Evolutionary conservation across 2,329 filamentous ascomycete species (phyloP), one percentile per base, ranked within the genome.

Genomic region (Torrubiella hemipterigena): DNA sequence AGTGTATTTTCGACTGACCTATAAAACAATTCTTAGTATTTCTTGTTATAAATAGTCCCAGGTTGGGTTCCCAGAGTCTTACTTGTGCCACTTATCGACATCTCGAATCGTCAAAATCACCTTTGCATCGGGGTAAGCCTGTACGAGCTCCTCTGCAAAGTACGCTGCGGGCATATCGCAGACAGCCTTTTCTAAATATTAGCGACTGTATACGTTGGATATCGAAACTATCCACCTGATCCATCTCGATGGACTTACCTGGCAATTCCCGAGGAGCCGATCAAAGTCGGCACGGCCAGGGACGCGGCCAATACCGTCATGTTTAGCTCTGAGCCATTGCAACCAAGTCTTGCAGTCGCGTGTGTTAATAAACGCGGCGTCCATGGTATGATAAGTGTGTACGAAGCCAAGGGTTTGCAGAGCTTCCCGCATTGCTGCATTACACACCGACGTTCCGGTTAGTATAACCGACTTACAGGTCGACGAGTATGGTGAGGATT

Each of bases 61-160:
- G n/a, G n/a, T n/a, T n/a, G n/a, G n/a, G n/a, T n/a, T n/a, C n/a
- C n/a, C n/a, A n/a, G n/a, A n/a, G n/a, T n/a, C n/a, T n/a, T n/a
- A n/a, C n/a, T n/a, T 56, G 46, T 65, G 56, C 63, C 77, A 81
- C 24, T 70, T 69, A 49, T 81, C 63, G 22, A 80, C 70, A 35
- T 80, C 73, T 27, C 77, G 68, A 35, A 67, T 76, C 11, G 74
- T 78, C 39, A 83, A 59, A 29, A 84, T 66, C 32, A 82, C 70
- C 54, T 82, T 82, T 35, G 78, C 78, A 33, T 81, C 73, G 2
- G 78, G 78, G 48, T 82, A 83, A 12, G 75, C 73, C 46, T 77
- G 70, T 39, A 81, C 77, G 38, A 83, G 62, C 50, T 82, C 77
- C 50, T 75, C 68, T 32, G 73, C 72, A 45, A 83, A 83, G 26